Conservation (phyloP, 805 yeast species). For the Teunomyces gatunensis region DNA sequence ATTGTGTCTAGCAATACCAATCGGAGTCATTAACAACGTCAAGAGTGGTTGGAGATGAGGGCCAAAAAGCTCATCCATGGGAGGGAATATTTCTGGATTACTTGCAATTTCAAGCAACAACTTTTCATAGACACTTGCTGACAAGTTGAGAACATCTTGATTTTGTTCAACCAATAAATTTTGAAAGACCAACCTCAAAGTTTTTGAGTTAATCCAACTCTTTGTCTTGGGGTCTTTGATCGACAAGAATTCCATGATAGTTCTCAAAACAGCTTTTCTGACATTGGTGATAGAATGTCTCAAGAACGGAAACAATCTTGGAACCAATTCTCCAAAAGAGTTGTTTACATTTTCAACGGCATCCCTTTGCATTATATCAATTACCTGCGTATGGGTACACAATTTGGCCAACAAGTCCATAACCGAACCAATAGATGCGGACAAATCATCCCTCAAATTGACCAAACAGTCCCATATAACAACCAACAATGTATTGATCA, state of each 20-base stretch:
- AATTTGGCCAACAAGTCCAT: slow-evolving; percentile 90
- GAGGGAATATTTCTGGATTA: slow-evolving; percentile 26
- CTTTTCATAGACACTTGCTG: slow-evolving; percentile 58
- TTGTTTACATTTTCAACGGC: slow-evolving; percentile 43
- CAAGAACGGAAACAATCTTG: slow-evolving; percentile 85
- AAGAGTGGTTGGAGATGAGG: slow-evolving; percentile 60
- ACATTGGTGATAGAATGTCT: slow-evolving; percentile 93
- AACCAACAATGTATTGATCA: slow-evolving; percentile 48
- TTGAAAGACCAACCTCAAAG: slow-evolving; percentile 77
- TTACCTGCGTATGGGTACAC: slow-evolving; percentile 76
- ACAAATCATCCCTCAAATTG: slow-evolving; percentile 83
- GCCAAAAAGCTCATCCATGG: slow-evolving; percentile 52
- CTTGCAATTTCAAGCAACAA: slow-evolving; percentile 47
- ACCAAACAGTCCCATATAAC: slow-evolving; percentile 92
- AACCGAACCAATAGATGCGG: slow-evolving; percentile 92
- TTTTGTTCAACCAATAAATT: slow-evolving; percentile 89
- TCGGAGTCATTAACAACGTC: slow-evolving; percentile 82
- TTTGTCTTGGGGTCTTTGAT: slow-evolving; percentile 50
- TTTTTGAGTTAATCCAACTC: slow-evolving; percentile 75
- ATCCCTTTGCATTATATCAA: slow-evolving; percentile 64
- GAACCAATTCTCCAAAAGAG: slow-evolving; percentile 76
- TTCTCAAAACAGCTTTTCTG: slow-evolving; percentile 79
- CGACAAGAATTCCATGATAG: slow-evolving; percentile 72
- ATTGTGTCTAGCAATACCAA: slow-evolving; percentile 87
- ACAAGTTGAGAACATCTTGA: slow-evolving; percentile 60